Conservation (phyloP, 1,284 basidiomycete species). For the Pseudozyma sp. region DNA sequence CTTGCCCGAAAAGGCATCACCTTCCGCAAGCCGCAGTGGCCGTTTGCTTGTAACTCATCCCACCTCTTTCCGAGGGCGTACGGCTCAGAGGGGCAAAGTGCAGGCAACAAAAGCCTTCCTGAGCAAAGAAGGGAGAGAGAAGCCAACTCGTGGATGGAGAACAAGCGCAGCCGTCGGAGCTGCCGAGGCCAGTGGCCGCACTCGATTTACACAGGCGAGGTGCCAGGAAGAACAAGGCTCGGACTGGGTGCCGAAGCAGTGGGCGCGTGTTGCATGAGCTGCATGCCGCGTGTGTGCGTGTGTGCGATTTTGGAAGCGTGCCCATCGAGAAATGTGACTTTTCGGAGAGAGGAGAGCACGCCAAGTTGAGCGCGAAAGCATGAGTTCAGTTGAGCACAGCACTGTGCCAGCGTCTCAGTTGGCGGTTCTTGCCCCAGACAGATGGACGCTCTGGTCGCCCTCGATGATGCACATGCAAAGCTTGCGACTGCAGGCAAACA, state of each 20-base stretch:
- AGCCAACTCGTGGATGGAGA: too few species aligned
- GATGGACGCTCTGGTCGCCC: too few species aligned
- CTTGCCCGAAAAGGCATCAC: too few species aligned
- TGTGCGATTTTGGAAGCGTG: constrained; percentile 7
- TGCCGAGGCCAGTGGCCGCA: constrained; percentile 2
- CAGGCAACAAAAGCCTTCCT: background rate
- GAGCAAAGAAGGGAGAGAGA: background rate
- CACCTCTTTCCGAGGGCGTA: too few species aligned
- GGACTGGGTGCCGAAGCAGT: constrained; percentile 20
- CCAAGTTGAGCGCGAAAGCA: background rate
- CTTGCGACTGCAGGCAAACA: too few species aligned
- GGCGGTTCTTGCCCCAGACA: too few species aligned
- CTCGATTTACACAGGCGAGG: constrained; percentile 1
- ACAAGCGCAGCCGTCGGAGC: constrained; percentile 1
- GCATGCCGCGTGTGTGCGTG: constrained; percentile 12
- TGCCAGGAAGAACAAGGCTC: constrained; percentile 5
- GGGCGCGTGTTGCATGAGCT: constrained; percentile 25
- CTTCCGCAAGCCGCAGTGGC: too few species aligned
- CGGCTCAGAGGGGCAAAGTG: constrained; percentile 19
- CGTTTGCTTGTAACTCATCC: too few species aligned
- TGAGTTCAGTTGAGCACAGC: too few species aligned
- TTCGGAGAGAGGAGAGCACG: background rate
- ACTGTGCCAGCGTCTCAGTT: too few species aligned
- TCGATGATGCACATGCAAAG: too few species aligned
- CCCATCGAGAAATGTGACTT: constrained; percentile 4